phyloP scores from a whole-genome alignment of 73 alveolate genomes.

The Urostyla sp. region DNA sequence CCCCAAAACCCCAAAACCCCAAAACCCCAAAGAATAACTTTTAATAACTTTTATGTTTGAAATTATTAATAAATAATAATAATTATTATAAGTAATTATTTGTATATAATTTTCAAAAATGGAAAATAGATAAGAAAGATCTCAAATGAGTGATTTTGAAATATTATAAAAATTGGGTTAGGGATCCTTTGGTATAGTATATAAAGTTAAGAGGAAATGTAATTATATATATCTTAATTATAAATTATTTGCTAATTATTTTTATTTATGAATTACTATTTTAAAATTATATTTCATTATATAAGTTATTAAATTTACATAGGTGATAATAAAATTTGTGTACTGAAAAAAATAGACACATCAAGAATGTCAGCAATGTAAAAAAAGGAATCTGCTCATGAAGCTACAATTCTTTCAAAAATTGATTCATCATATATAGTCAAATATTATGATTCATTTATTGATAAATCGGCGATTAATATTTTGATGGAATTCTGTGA shows the following conservation, averaged over 20 bases:
- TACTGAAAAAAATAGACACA: constrained; percentile 56
- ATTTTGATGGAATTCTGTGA: constrained; percentile 96
- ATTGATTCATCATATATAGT: constrained; percentile 83
- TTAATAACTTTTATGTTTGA: too few species aligned
- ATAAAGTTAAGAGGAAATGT: constrained; percentile 69
- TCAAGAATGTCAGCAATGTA: constrained; percentile 44
- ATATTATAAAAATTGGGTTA: constrained; percentile 69
- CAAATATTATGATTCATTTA: constrained; percentile 87
- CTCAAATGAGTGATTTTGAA: constrained; percentile 72
- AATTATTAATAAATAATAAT: background rate
- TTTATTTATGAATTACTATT: background rate
- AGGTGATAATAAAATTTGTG: constrained; percentile 48
- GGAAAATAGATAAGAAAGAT: constrained; percentile 46
- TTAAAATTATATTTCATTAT: background rate
- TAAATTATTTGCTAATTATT: background rate
- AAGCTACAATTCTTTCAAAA: constrained; percentile 83
- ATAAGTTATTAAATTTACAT: background rate
- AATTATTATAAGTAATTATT: background rate
- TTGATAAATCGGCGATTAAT: constrained; percentile 76
- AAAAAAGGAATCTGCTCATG: constrained; percentile 87
- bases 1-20: too few species aligned
- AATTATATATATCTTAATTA: background rate
- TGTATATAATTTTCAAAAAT: background rate
- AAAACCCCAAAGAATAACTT: too few species aligned
- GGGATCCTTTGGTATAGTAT: constrained; percentile 79